A percentile compares a stretch with the other conserved stretches of the same genome.
phyloP scores from a whole-genome alignment of 305 asterid genomes.

The Fraxinus baroniana region DNA sequence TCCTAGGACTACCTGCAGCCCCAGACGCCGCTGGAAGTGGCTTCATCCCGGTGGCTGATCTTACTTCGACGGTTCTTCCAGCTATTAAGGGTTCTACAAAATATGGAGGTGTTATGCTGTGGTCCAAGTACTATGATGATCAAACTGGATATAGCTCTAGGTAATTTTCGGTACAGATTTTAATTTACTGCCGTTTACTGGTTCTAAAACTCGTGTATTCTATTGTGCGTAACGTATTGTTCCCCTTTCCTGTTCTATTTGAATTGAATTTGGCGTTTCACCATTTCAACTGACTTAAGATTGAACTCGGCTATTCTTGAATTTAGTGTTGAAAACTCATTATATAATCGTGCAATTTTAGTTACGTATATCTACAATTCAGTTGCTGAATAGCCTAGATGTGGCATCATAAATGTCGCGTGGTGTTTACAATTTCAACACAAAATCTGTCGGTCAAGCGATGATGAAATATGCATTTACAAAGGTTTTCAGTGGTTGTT shows the following conservation, averaged over 20 bases:
- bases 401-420: neutral
- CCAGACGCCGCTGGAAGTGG: conserved; percentile 7
- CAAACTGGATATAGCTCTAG: conserved; percentile 15
- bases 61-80: conserved; percentile 3
- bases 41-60: neutral
- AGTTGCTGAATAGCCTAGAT: neutral
- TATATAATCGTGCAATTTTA: neutral
- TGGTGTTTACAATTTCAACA: neutral
- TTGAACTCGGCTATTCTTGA: neutral
- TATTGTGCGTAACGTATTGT: neutral
- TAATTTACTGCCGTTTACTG: neutral
- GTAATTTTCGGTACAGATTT: no score
- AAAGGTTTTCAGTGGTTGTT: neutral
- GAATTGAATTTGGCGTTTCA: neutral
- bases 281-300: neutral
- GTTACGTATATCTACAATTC: neutral
- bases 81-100: neutral
- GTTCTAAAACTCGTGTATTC: no score
- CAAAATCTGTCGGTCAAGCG: neutral
- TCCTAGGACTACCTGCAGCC: conserved; percentile 12
- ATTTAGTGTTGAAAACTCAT: neutral
- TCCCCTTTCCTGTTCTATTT: neutral
- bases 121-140: neutral
- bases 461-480: neutral
- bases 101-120: conserved; percentile 16